These are phyloP conservation scores for Myochromella boudieri DNA, from an alignment of 768 basidiomycete genomes.

Conservation along the genomic window DNA sequence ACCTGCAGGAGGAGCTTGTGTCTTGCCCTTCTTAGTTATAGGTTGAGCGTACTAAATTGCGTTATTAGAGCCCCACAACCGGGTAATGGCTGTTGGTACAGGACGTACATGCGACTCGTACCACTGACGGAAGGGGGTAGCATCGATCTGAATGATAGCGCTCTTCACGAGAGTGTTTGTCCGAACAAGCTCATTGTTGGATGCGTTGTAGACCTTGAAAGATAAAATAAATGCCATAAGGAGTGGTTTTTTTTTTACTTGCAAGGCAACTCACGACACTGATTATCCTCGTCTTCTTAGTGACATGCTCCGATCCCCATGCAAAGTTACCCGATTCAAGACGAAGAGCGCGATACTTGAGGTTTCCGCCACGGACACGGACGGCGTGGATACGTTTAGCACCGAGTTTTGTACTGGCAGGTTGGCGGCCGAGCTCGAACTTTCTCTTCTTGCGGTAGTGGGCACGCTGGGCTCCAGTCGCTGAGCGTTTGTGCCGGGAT, in stretches of 20 bases:
- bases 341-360: constrained; percentile 94
- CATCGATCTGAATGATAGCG: constrained; percentile 96
- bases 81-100: neutral
- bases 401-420: constrained; percentile 96
- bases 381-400: constrained; percentile 94
- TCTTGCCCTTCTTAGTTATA: constrained; percentile 88
- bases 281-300: constrained; percentile 95
- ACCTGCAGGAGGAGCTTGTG: constrained; percentile 42
- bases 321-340: constrained; percentile 98
- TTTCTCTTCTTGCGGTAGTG: constrained; percentile 99
- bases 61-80: constrained; percentile 5
- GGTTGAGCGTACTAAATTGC: constrained; percentile 86
- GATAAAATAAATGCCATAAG: neutral
- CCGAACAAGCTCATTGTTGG: constrained; percentile 99
- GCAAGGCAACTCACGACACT: constrained; percentile 72
- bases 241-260: constrained; percentile 3
- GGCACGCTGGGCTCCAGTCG: constrained; percentile 87
- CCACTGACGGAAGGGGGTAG: constrained; percentile 99
- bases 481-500: constrained; percentile 96
- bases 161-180: constrained; percentile 99
- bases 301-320: constrained; percentile 94
- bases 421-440: constrained; percentile 98
- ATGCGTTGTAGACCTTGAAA: constrained; percentile 91
- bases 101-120: constrained; percentile 93
- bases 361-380: constrained; percentile 92